Evolutionary conservation across 2,329 filamentous ascomycete species (phyloP), one percentile per base, ranked within the genome.

Genomic region (Alternaria dauci): DNA sequence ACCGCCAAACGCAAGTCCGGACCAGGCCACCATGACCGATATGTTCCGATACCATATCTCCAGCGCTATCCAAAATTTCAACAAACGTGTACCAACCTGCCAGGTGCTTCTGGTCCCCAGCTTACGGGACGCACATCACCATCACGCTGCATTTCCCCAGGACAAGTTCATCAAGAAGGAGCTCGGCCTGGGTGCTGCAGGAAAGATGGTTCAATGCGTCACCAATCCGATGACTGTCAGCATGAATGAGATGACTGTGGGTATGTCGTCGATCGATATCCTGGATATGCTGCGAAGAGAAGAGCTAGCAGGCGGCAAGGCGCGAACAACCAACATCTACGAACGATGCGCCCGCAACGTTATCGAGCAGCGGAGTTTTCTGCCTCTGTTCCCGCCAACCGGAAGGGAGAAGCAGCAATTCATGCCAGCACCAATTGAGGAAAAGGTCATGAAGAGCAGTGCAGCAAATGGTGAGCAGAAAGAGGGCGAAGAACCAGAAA

Each of bases 141-240:
- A 91, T 72, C 92, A 96, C 78, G 91, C 95, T 59, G 90, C 92
- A 16, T 98, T 92, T 89, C 93, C 94, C 0, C 90, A 92, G 73
- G 89, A 92, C 74, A 86, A 87, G 28, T 87, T 97, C 41, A 77
- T 84, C 3, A 91, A 78, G 48, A 76, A 89, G 71, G 91, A 94
- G 18, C 85, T 96, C 7, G 92, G 91, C 5, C 84, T 98, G 5
- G 91, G 91, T 2, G 63, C 68, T 1, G 71, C 72, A 14, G 71
- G 69, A 11, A 94, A 92, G 75, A 85, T 89, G 58, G 90, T 86
- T 11, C 88, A 87, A 56, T 87, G 96, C 69, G 87, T 97, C 16
- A 92, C 93, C 2, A 98, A 98, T 74, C 95, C 95, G 1, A 94
- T 96, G 84, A 93, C 91, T 8, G 80, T 98, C 3, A 92, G 88